Evolutionary conservation across 164 flowering plant species (phyloP).

Genomic region (Buxus sempervirens): DNA sequence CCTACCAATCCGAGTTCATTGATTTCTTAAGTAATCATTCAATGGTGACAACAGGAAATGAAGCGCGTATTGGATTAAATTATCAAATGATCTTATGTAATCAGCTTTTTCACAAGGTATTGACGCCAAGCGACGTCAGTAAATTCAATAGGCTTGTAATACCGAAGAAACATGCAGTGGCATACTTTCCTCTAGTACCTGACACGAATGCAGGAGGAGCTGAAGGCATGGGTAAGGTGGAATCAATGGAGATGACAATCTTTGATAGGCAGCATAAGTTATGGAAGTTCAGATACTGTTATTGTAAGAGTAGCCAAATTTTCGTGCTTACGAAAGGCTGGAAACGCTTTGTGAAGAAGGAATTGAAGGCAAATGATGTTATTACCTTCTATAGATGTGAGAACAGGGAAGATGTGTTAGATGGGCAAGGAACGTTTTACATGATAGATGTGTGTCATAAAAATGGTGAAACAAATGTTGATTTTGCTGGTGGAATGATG

Average conservation of each 20-base stretch:
- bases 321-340: slow-evolving; percentile 15
- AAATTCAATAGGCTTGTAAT: slow-evolving; percentile 11
- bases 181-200: slow-evolving; percentile 10
- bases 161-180: slow-evolving; percentile 16
- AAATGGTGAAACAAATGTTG: slow-evolving; percentile 30
- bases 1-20: not conserved
- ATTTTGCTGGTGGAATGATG: too few species aligned
- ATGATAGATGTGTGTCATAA: too few species aligned
- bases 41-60: not conserved
- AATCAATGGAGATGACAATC: not conserved
- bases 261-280: not conserved
- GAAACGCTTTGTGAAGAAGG: slow-evolving; percentile 11
- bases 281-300: slow-evolving; percentile 15
- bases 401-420: not conserved
- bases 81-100: not conserved
- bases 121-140: slow-evolving; percentile 20
- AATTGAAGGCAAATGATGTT: not conserved
- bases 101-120: slow-evolving; percentile 11
- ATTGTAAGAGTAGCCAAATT: slow-evolving; percentile 12
- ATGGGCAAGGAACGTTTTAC: too few species aligned
- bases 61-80: not conserved
- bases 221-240: not conserved
- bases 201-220: not conserved
- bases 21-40: slow-evolving; percentile 1
- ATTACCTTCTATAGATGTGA: slow-evolving; percentile 3